phyloP scores from a whole-genome alignment of 805 yeast species.

The Metschnikowia picachoensis region DNA sequence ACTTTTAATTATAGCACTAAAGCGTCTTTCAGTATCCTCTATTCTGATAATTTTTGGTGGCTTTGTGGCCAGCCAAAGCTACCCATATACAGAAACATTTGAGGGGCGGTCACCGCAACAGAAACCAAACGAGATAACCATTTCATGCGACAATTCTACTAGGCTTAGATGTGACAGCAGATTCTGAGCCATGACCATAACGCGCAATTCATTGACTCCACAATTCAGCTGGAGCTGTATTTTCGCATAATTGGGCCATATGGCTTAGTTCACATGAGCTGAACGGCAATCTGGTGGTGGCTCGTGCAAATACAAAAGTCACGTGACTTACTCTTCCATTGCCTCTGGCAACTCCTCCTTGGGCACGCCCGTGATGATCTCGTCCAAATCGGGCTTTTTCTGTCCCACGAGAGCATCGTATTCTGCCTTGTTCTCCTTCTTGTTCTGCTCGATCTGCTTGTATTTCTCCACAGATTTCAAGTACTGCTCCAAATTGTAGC shows the following conservation, averaged over 20 bases:
- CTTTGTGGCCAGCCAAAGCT: conserved; percentile 4
- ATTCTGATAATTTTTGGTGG: conserved; percentile 1
- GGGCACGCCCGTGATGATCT: conserved; percentile 29
- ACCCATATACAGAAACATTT: not conserved
- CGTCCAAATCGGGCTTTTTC: conserved; percentile 38
- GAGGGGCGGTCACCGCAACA: not conserved
- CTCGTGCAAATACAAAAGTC: no score
- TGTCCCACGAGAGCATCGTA: conserved; percentile 31
- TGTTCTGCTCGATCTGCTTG: conserved; percentile 40
- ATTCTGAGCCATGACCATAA: no score
- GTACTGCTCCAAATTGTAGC: conserved; percentile 67
- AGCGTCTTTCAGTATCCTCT: not conserved
- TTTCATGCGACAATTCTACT: no score
- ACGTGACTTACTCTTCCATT: conserved; percentile 3
- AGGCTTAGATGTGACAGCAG: no score
- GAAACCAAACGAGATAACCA: no score
- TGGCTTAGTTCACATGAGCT: not conserved
- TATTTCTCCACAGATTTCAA: conserved; percentile 59
- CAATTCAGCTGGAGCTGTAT: no score
- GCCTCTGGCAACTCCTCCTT: conserved; percentile 17
- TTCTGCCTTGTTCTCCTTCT: conserved; percentile 43
- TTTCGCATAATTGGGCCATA: no score
- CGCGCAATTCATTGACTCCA: no score
- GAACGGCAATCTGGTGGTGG: not conserved
- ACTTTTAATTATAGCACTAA: not conserved